Percentiles rank a stretch among this genome's conserved stretches.
phyloP scores from a whole-genome alignment of 2,329 filamentous ascomycete genomes.

The Alternaria triticina region DNA sequence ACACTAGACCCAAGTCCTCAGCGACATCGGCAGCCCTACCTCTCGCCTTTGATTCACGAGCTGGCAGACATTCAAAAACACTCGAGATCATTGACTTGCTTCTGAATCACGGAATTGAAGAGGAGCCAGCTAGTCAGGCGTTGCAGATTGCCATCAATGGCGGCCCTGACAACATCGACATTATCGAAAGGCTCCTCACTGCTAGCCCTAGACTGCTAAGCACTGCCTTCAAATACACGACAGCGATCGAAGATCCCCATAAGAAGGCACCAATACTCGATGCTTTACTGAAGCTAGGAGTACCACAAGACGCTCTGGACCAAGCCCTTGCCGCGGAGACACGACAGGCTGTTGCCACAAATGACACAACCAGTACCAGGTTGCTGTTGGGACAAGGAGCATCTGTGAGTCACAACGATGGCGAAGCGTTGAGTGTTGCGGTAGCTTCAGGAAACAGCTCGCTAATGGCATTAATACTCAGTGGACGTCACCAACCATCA shows the following conservation, averaged over 20 bases:
- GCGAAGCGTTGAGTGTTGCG: constrained; percentile 62
- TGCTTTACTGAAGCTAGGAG: constrained; percentile 32
- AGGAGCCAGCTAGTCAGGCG: constrained; percentile 26
- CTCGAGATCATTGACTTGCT: constrained; percentile 37
- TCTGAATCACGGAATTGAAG: constrained; percentile 31
- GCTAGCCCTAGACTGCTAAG: constrained; percentile 30
- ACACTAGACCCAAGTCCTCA: constrained; percentile 21
- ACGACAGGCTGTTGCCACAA: constrained; percentile 22
- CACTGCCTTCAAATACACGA: constrained; percentile 35
- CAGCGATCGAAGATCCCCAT: constrained; percentile 24
- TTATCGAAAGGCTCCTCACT: constrained; percentile 36
- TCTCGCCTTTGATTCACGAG: constrained; percentile 33
- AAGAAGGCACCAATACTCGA: constrained; percentile 37
- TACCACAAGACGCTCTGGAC: constrained; percentile 39
- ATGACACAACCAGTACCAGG: constrained; percentile 32
- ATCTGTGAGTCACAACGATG: constrained; percentile 59
- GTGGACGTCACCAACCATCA: constrained; percentile 39
- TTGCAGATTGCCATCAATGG: constrained; percentile 38
- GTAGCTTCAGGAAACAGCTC: constrained; percentile 59
- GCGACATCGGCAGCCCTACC: constrained; percentile 37
- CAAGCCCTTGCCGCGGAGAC: constrained; percentile 36
- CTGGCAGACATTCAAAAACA: constrained; percentile 29
- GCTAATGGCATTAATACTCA: constrained; percentile 60
- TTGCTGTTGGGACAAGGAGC: constrained; percentile 42
- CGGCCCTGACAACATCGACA: constrained; percentile 40